phyloP scores from a whole-genome alignment of 2,329 filamentous ascomycete species.

The Chrysosporium keratinophilum region DNA sequence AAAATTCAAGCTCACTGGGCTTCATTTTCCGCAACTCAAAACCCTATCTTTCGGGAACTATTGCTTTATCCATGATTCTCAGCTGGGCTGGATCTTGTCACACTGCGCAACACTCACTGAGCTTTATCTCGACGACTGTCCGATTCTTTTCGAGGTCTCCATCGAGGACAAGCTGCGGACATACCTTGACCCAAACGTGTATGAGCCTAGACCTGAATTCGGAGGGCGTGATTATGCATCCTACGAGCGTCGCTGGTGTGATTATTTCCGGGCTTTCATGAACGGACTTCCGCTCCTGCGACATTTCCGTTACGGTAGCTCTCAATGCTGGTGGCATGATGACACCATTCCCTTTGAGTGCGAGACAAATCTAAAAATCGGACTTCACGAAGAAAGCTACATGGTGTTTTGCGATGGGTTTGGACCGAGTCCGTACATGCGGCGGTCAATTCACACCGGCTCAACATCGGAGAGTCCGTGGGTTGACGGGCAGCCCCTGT shows the following conservation, averaged over 20 bases:
- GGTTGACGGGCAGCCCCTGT: too few species aligned
- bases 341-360: conserved; percentile 18
- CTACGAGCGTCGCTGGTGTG: conserved; percentile 18
- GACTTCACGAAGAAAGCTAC: conserved; percentile 15
- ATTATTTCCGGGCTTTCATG: conserved; percentile 20
- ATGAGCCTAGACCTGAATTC: too few species aligned
- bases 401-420: conserved; percentile 19
- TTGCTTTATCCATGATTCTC: conserved; percentile 38
- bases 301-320: conserved; percentile 17
- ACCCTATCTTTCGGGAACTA: conserved; percentile 35
- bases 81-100: conserved; percentile 39
- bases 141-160: conserved; percentile 22
- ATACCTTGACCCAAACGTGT: neutral
- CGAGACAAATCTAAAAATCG: conserved; percentile 15
- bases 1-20: conserved; percentile 27
- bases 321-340: conserved; percentile 2
- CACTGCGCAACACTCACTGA: conserved; percentile 32
- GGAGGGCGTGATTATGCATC: neutral
- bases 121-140: conserved; percentile 38
- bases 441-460: neutral
- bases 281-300: conserved; percentile 16
- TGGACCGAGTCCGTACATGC: conserved; percentile 18
- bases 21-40: conserved; percentile 33
- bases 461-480: too few species aligned
- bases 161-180: neutral